Conservation (phyloP, 345 rosid species). For the Combretum micranthum region DNA sequence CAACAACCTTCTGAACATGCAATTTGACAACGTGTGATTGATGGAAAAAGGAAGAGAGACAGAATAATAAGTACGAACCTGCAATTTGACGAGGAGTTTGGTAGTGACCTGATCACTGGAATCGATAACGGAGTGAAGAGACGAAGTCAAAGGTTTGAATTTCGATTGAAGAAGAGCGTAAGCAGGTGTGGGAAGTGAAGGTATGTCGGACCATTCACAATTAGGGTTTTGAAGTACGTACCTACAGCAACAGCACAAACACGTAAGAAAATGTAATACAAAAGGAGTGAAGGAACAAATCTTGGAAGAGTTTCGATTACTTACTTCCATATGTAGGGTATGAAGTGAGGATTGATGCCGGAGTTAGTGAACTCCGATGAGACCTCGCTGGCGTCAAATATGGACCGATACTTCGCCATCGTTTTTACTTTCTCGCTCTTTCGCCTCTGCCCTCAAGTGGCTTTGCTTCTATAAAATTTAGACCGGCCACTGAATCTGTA, state of each 20-base stretch:
- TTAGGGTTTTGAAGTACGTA: constrained; percentile 65
- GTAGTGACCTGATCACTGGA: constrained; percentile 81
- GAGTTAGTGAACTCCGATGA: constrained; percentile 48
- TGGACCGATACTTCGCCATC: constrained; percentile 34
- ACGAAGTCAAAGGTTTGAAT: constrained; percentile 74
- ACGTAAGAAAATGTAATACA: background rate
- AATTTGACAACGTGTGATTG: too few species aligned
- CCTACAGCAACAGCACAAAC: constrained; percentile 17
- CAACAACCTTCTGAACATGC: too few species aligned
- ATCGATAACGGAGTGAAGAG: constrained; percentile 56
- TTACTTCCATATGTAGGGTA: constrained; percentile 73
- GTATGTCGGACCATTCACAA: constrained; percentile 69
- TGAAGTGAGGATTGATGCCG: constrained; percentile 52
- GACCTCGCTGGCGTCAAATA: constrained; percentile 61
- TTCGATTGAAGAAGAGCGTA: constrained; percentile 63
- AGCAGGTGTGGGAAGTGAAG: constrained; percentile 61
- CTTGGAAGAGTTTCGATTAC: background rate
- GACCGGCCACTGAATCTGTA: too few species aligned
- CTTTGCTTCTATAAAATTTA: too few species aligned
- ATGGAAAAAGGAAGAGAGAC: too few species aligned
- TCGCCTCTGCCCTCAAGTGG: too few species aligned
- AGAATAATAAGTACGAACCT: constrained; percentile 28
- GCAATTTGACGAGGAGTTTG: constrained; percentile 74
- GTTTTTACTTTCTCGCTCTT: too few species aligned
- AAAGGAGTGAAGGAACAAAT: background rate